phyloP scores from a whole-genome alignment of 192 early-diverging fungal genomes.

The Entophlyctis helioformis region DNA sequence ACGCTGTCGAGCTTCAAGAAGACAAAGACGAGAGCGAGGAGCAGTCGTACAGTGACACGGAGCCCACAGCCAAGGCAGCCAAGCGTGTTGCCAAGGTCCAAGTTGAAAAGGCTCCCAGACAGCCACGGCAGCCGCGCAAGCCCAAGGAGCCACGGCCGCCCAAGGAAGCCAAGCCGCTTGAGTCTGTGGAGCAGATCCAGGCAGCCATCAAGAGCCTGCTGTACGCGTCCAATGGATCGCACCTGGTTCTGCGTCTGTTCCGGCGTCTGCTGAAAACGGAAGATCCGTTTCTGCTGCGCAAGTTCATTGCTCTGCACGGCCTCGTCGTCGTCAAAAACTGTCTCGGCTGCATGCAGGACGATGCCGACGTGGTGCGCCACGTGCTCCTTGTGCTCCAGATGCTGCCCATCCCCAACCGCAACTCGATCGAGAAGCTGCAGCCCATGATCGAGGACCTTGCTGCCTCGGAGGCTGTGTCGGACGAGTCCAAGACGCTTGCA shows the following conservation, averaged over 20 bases:
- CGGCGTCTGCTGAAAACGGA: constrained; percentile 20
- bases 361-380: constrained; percentile 30
- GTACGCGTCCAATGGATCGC: constrained; percentile 4
- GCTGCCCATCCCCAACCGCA: constrained; percentile 68
- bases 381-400: constrained; percentile 46
- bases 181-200: constrained; percentile 8
- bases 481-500: too few relatives aligned
- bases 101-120: too few relatives aligned
- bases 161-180: neutral
- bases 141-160: neutral
- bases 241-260: constrained; percentile 1
- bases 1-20: constrained; percentile 33
- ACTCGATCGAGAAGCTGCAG: too few relatives aligned
- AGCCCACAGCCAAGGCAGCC: constrained; percentile 4
- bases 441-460: too few relatives aligned
- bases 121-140: too few relatives aligned
- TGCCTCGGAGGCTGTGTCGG: too few relatives aligned
- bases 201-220: constrained; percentile 5
- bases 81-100: neutral
- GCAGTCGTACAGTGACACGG: constrained; percentile 10
- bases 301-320: constrained; percentile 57
- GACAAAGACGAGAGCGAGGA: constrained; percentile 22
- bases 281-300: constrained; percentile 28
- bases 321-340: constrained; percentile 64
- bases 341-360: constrained; percentile 32